Evolutionary conservation across 768 basidiomycete species (phyloP), one percentile per base, ranked within the genome.

Genomic region (Tephrocybe sp.): DNA sequence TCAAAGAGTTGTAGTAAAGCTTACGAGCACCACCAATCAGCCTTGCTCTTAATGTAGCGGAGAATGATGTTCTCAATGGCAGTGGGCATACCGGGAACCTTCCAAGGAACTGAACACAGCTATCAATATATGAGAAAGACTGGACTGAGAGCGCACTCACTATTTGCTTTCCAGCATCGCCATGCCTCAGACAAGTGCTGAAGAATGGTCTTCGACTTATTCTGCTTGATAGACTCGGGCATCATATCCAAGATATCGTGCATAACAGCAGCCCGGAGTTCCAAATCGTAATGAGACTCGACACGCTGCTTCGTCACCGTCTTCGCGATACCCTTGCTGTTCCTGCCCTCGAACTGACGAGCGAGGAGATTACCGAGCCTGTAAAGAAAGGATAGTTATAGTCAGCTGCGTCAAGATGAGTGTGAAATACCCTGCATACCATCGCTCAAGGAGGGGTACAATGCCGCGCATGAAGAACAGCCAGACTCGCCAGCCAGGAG

Each of bases 211-310:
- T 99, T 99, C n/a, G 94, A 86, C 76, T 99, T 98, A 74, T 98
- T 99, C 71, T 95, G 93, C 72, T 95, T 95, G 76, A 98, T 95
- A 2, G 91, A 93, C 69, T 98, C 97, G 6, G 97, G 97, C 96
- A 98, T 98, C 96, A 98, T 98, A 75, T 98, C 96, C 60, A 99
- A 77, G 60, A 99, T 98, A 69, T 99, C 96, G 73, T 98, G 96
- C 97, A 99, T 98, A 62, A 99, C 96, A 41, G 97, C 95, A 0
- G 97, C 97, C 48, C 97, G 87, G 38, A 99, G 75, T 66, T 99
- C 97, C 30, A 99, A 79, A 68, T 99, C 97, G 62, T 95, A 98
- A 68, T 99, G 97, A 8, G 94, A 97, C 70, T 99, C 97, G 12
- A 98, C 97, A 62, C 96, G 86, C 72, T 99, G 97, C 72, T 99